A percentile compares a stretch with the other conserved stretches of the same genome.
These are phyloP conservation scores for Larix sibirica DNA, from an alignment of 83 land plant species.

Conservation along the genomic window DNA sequence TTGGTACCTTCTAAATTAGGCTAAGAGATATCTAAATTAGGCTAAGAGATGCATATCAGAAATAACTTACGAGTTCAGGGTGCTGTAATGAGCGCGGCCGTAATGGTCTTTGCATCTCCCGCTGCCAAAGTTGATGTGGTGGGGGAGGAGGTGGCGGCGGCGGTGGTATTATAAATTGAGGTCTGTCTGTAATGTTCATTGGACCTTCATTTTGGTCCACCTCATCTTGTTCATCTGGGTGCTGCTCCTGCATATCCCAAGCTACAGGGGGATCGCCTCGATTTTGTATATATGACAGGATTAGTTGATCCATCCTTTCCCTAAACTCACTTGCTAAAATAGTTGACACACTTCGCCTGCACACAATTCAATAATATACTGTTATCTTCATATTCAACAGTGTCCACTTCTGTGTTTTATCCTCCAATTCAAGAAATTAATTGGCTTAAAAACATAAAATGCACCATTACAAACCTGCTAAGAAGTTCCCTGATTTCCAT, in stretches of 20 bases:
- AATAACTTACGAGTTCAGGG: neutral
- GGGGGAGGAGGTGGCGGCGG: neutral
- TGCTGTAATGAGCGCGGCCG: conserved; percentile 10
- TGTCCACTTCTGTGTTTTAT: too few species aligned
- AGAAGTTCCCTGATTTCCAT: conserved; percentile 96
- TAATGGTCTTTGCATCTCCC: conserved; percentile 1
- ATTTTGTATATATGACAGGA: conserved; percentile 25
- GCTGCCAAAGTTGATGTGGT: conserved; percentile 8
- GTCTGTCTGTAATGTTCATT: neutral
- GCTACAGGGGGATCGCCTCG: conserved; percentile 14
- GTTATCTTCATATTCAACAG: neutral
- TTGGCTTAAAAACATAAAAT: conserved; percentile 1
- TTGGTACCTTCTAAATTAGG: neutral
- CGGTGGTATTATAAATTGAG: neutral
- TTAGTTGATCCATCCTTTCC: conserved; percentile 41
- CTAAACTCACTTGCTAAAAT: conserved; percentile 47
- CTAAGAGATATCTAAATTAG: neutral
- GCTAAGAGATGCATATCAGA: neutral
- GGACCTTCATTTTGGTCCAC: neutral
- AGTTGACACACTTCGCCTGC: conserved; percentile 51
- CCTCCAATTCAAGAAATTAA: neutral
- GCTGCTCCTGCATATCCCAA: conserved; percentile 15
- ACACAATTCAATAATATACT: conserved; percentile 10
- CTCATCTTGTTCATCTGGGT: neutral
- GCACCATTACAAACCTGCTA: conserved; percentile 51